Percentiles rank a stretch among this genome's conserved stretches.
phyloP scores from a whole-genome alignment of 2,329 filamentous ascomycete species.

The Purpureocillium takamizusanense region DNA sequence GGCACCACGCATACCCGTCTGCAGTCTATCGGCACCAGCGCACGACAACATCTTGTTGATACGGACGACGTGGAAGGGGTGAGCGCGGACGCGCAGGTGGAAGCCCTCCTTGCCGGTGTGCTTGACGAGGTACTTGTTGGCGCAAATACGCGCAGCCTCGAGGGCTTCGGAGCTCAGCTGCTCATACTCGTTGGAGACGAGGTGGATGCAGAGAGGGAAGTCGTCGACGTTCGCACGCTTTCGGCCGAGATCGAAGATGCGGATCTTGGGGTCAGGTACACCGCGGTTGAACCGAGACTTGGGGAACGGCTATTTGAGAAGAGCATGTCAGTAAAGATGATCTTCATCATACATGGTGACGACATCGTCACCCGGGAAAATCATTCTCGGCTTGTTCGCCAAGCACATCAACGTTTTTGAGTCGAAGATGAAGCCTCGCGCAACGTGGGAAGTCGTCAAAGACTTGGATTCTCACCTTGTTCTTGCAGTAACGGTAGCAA shows the following conservation, averaged over 20 bases:
- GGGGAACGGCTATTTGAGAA: slow-evolving; percentile 67
- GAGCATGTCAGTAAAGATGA: slow-evolving; percentile 2
- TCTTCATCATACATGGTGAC: not conserved
- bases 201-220: slow-evolving; percentile 98
- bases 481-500: slow-evolving; percentile 99
- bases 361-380: not conserved
- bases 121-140: slow-evolving; percentile 94
- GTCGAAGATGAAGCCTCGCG: not conserved
- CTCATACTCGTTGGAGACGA: slow-evolving; percentile 99
- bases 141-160: slow-evolving; percentile 99
- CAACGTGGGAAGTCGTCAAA: slow-evolving; percentile 5
- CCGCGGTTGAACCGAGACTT: slow-evolving; percentile 99
- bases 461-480: slow-evolving; percentile 67
- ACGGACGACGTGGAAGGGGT: slow-evolving; percentile 99
- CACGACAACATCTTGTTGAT: slow-evolving; percentile 99
- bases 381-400: not conserved
- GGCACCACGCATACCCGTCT: slow-evolving; percentile 99
- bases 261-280: slow-evolving; percentile 79
- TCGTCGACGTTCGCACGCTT: slow-evolving; percentile 99
- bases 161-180: slow-evolving; percentile 99
- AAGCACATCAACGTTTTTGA: not conserved
- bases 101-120: slow-evolving; percentile 63
- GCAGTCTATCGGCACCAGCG: slow-evolving; percentile 99
- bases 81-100: slow-evolving; percentile 73
- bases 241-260: slow-evolving; percentile 98